Conservation (phyloP, 2,329 filamentous ascomycete genomes). For the Venturia nashicola region DNA sequence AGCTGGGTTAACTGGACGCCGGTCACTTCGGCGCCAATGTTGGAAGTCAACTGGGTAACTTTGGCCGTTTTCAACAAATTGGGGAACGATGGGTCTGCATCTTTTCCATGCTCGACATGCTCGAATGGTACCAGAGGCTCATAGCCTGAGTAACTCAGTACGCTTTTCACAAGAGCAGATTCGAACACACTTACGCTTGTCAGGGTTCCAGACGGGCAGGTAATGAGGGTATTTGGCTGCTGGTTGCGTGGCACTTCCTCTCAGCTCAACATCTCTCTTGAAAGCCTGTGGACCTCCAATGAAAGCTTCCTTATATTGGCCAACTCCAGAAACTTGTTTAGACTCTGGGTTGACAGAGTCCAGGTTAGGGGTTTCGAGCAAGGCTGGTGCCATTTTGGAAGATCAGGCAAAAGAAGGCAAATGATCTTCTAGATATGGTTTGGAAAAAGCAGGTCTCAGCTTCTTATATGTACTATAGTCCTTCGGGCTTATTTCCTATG, state of each 20-base stretch:
- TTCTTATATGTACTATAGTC: not conserved
- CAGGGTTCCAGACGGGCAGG: constrained; percentile 56
- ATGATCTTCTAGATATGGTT: not conserved
- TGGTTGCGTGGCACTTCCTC: constrained; percentile 40
- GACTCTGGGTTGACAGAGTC: constrained; percentile 15
- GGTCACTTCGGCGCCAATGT: constrained; percentile 59
- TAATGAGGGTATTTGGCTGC: constrained; percentile 59
- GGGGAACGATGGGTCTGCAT: constrained; percentile 56
- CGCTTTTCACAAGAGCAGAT: not conserved
- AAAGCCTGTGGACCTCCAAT: constrained; percentile 29
- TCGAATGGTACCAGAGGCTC: constrained; percentile 56
- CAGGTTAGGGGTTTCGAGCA: constrained; percentile 22
- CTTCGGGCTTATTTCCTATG: not conserved
- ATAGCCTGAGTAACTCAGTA: constrained; percentile 25
- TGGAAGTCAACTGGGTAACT: constrained; percentile 54
- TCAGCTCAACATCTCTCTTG: constrained; percentile 38
- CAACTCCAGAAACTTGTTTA: constrained; percentile 14
- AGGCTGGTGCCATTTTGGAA: constrained; percentile 23
- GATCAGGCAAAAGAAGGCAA: constrained; percentile 18
- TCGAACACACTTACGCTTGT: constrained; percentile 31
- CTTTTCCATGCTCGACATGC: constrained; percentile 63
- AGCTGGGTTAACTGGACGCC: constrained; percentile 62
- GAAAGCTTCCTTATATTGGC: constrained; percentile 31
- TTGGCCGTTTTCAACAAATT: constrained; percentile 50
- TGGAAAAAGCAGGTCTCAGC: not conserved